Base-by-base conservation (phyloP, 306 rosid genomes). In the Quercus rubra region DNA sequence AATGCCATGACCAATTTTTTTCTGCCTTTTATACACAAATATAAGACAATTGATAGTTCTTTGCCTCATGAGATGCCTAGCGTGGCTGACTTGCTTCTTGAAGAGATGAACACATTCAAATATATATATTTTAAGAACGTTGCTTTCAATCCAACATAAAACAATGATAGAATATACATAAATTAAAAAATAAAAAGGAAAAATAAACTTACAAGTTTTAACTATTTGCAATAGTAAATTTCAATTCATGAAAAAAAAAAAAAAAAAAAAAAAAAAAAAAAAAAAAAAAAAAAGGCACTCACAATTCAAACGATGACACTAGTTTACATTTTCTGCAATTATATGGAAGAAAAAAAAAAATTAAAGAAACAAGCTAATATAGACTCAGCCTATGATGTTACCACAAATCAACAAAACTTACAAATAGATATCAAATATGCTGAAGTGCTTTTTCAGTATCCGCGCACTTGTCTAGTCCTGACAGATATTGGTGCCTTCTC, bases 401-500 rank as follows among this genome's bases (percentile, higher is more conserved):
- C 30, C 82, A 80, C 75, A 69, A 67, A 73, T 66, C 73, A 74
- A 13, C 80, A 83, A 66, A 58, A 49, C 10, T 71, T 18, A 25
- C 1, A 28, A 19, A 79, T 23, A 30, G 56, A 41, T 28, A 57
- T 43, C 30, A 56, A n/a, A 78, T 35, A 56, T 35, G 4, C 46
- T 8, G 59, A 15, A 6, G 41, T 1, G 41, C 46, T 79, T 74
- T 31, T 54, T 82, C 78, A 83, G 61, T 77, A 71, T 17, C 82
- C 86, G 23, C 80, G 74, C 18, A 76, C 80, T 46, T 62, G 76
- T 83, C 79, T 80, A 23, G 80, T 85, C 77, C 89, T 87, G 82
- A 77, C 88, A n/a, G 97, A 92, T 30, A 89, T 77, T 46, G 92
- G 92, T 77, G 70, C 82, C 79, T 83, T 90, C 71, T 83, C 81